These are phyloP conservation scores for Vanrija humicola DNA, from an alignment of 1,284 basidiomycete genomes.

Conservation along the genomic window DNA sequence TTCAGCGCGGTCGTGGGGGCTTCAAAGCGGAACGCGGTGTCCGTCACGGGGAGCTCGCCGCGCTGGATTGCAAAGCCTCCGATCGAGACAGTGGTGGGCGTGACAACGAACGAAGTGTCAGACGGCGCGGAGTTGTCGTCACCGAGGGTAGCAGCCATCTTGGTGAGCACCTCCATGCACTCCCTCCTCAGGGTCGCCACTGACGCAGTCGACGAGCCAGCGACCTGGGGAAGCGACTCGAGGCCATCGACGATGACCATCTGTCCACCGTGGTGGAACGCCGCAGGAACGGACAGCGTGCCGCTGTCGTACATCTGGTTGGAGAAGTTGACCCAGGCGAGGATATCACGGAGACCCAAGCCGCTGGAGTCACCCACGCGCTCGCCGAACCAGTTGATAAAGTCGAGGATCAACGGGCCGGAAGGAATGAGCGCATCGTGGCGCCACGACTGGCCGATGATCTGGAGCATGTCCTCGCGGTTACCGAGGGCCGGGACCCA, in stretches of 20 bases:
- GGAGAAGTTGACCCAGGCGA: slow-evolving; percentile 89
- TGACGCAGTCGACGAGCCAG: slow-evolving; percentile 37
- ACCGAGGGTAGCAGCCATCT: slow-evolving; percentile 21
- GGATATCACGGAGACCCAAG: slow-evolving; percentile 78
- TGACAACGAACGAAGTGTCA: slow-evolving; percentile 20
- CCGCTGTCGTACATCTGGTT: slow-evolving; percentile 58
- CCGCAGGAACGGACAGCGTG: slow-evolving; percentile 52
- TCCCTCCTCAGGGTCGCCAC: slow-evolving; percentile 37
- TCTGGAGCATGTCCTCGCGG: slow-evolving; percentile 70
- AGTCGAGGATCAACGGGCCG: slow-evolving; percentile 69
- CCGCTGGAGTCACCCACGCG: slow-evolving; percentile 60
- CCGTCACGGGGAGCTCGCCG: slow-evolving; percentile 51
- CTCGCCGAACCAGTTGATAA: slow-evolving; percentile 72
- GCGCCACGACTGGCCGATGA: slow-evolving; percentile 71
- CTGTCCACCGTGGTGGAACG: slow-evolving; percentile 80
- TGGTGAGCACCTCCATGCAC: slow-evolving; percentile 33
- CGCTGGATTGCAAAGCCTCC: slow-evolving; percentile 71
- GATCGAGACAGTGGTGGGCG: slow-evolving; percentile 54
- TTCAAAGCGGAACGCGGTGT: slow-evolving; percentile 66
- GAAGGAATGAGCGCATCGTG: slow-evolving; percentile 58
- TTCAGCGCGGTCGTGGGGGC: slow-evolving; percentile 89
- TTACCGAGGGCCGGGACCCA: slow-evolving; percentile 91
- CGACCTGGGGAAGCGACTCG: slow-evolving; percentile 66
- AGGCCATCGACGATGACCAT: slow-evolving; percentile 84
- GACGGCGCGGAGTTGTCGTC: slow-evolving; percentile 3